phyloP scores from a whole-genome alignment of 176 grass and related monocot species.

The Cocos nucifera region DNA sequence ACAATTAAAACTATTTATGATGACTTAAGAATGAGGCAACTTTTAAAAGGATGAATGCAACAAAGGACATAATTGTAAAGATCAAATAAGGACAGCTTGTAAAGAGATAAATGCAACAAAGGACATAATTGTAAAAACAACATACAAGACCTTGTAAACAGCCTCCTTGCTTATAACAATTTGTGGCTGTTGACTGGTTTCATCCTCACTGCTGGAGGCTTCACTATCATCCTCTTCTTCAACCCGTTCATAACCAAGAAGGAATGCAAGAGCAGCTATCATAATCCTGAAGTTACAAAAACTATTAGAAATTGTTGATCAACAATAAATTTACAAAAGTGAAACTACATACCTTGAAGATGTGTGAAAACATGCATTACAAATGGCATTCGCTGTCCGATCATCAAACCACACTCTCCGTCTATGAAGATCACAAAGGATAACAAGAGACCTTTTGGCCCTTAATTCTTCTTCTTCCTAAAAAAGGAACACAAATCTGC shows the following conservation, averaged over 20 bases:
- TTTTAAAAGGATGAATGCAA: not conserved
- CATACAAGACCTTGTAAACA: constrained; percentile 78
- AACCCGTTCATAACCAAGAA: constrained; percentile 83
- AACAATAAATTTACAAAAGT: not conserved
- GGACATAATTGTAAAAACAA: not conserved
- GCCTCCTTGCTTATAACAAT: constrained; percentile 73
- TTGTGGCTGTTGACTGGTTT: constrained; percentile 45
- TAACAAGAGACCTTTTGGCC: constrained; percentile 83
- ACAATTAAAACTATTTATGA: no score
- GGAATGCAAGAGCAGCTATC: constrained; percentile 78
- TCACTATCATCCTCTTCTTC: constrained; percentile 71
- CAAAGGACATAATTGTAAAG: not conserved
- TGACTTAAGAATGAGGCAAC: constrained; percentile 4
- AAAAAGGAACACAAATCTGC: not conserved
- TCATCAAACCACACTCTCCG: constrained; percentile 96
- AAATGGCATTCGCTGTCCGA: constrained; percentile 80
- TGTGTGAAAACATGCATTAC: constrained; percentile 82
- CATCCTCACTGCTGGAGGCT: constrained; percentile 68
- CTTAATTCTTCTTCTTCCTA: constrained; percentile 76
- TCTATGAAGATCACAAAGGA: constrained; percentile 81
- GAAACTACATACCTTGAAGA: constrained; percentile 48
- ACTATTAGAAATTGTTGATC: no score
- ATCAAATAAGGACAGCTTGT: not conserved
- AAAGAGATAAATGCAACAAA: not conserved
- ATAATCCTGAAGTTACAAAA: constrained; percentile 45